Evolutionary conservation across 495 filamentous ascomycete species (phyloP).

Genomic region (Neurospora cerealis): DNA sequence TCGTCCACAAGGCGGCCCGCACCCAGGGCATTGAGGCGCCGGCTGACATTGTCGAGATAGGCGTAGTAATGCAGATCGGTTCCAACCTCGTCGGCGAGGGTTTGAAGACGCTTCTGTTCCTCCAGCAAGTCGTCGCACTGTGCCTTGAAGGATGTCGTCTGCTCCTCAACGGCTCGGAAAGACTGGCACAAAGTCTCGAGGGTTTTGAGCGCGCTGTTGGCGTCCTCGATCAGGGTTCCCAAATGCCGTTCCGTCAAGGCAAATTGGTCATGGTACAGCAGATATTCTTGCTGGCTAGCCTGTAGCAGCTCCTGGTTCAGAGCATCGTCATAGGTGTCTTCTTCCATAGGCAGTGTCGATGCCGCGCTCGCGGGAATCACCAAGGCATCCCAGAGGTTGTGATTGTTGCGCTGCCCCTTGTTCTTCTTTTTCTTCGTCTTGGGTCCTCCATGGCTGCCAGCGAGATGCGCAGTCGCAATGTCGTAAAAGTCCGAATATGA

Average conservation of each 20-base stretch:
- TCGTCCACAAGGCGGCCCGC: slow-evolving; percentile 72
- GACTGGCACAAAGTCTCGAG: slow-evolving; percentile 68
- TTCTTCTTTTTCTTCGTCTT: slow-evolving; percentile 33
- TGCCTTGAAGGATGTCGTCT: slow-evolving; percentile 82
- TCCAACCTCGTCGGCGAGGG: slow-evolving; percentile 69
- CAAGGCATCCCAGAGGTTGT: slow-evolving; percentile 26
- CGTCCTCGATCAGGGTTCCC: slow-evolving; percentile 65
- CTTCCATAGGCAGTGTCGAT: slow-evolving; percentile 45
- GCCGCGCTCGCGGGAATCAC: slow-evolving; percentile 40
- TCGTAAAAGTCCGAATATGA: slow-evolving; percentile 68
- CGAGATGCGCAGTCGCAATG: slow-evolving; percentile 46
- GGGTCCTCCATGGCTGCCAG: slow-evolving; percentile 35
- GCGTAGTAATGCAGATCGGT: slow-evolving; percentile 84
- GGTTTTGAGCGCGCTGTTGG: slow-evolving; percentile 59
- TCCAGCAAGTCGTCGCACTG: slow-evolving; percentile 79
- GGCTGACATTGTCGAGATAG: slow-evolving; percentile 82
- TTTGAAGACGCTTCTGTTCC: slow-evolving; percentile 66
- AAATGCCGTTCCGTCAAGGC: slow-evolving; percentile 69
- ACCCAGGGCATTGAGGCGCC: slow-evolving; percentile 83
- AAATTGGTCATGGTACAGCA: slow-evolving; percentile 73
- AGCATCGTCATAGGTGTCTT: slow-evolving; percentile 48
- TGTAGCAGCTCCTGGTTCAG: slow-evolving; percentile 60
- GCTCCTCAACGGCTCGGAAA: slow-evolving; percentile 75
- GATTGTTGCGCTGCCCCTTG: slow-evolving; percentile 27
- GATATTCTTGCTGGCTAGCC: slow-evolving; percentile 76